These are phyloP conservation scores for Mycena leptocephala DNA, from an alignment of 768 basidiomycete genomes.

Conservation along the genomic window DNA sequence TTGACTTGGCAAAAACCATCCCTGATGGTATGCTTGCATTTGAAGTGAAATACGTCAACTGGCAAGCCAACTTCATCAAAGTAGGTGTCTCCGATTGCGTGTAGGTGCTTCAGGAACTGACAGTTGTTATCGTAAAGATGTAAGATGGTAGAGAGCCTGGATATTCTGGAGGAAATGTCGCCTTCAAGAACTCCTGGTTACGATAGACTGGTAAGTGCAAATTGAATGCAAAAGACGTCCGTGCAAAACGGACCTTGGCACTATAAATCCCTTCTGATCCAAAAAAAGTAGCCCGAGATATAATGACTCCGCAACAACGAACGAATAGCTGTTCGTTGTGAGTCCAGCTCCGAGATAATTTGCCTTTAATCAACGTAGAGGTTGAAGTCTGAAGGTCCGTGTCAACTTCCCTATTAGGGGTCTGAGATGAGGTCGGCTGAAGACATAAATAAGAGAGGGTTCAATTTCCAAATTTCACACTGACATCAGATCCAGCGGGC, in stretches of 20 bases:
- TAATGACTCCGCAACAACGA: too few relatives aligned
- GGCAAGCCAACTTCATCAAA: slow-evolving; percentile 21
- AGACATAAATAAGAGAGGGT: too few relatives aligned
- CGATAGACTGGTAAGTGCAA: not conserved
- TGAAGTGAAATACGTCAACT: slow-evolving; percentile 33
- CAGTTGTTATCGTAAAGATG: slow-evolving; percentile 45
- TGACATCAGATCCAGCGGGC: not conserved
- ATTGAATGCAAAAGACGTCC: not conserved
- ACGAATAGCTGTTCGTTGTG: slow-evolving; percentile 42
- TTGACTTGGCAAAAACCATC: slow-evolving; percentile 15
- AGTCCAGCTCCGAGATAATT: slow-evolving; percentile 28
- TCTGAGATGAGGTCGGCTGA: too few relatives aligned
- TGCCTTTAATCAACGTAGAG: slow-evolving; percentile 13
- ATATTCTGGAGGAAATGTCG: not conserved
- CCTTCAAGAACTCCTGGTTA: slow-evolving; percentile 4
- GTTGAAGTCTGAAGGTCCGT: too few relatives aligned
- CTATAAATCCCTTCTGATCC: slow-evolving; percentile 23
- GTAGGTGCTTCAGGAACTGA: slow-evolving; percentile 16
- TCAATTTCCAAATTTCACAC: too few relatives aligned
- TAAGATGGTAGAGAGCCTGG: slow-evolving; percentile 26
- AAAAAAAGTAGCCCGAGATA: slow-evolving; percentile 33
- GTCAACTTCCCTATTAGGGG: too few relatives aligned
- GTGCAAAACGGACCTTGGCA: not conserved
- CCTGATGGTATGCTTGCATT: slow-evolving; percentile 19
- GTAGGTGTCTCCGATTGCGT: not conserved